phyloP scores from a whole-genome alignment of 495 filamentous ascomycete species.

The Pseudotulostoma volvatum region DNA sequence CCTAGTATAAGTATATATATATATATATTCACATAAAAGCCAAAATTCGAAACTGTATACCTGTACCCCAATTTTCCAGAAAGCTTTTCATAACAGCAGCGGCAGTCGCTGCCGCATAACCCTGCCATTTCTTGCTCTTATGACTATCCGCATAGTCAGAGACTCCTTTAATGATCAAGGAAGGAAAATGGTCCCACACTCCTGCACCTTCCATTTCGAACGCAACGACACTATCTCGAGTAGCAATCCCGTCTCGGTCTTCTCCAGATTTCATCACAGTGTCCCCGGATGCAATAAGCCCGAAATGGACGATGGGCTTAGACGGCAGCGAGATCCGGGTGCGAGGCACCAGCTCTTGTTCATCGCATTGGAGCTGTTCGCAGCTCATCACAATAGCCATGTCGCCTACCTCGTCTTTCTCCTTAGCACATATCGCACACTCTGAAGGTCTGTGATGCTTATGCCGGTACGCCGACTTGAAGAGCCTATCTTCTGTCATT shows the following conservation, averaged over 20 bases:
- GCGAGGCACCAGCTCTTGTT: neutral
- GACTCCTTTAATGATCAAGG: conserved; percentile 22
- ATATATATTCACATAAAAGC: neutral
- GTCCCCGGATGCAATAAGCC: conserved; percentile 14
- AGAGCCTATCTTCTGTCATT: conserved; percentile 7
- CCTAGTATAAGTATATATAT: neutral
- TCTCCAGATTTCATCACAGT: conserved; percentile 16
- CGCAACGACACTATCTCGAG: conserved; percentile 12
- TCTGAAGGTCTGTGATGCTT: conserved; percentile 6
- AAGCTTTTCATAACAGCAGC: conserved; percentile 15
- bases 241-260: conserved; percentile 11
- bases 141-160: conserved; percentile 29
- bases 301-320: conserved; percentile 9
- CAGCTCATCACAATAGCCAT: neutral
- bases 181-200: conserved; percentile 17
- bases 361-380: neutral
- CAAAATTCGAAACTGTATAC: neutral
- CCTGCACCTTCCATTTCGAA: conserved; percentile 32
- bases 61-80: conserved; percentile 4
- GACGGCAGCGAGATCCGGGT: neutral
- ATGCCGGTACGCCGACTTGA: conserved; percentile 8
- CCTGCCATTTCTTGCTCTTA: conserved; percentile 27
- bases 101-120: conserved; percentile 20
- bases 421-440: neutral
- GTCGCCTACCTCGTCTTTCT: neutral